These are phyloP conservation scores for Pleurotus pulmonarius DNA, from an alignment of 768 basidiomycete species.

Conservation along the genomic window DNA sequence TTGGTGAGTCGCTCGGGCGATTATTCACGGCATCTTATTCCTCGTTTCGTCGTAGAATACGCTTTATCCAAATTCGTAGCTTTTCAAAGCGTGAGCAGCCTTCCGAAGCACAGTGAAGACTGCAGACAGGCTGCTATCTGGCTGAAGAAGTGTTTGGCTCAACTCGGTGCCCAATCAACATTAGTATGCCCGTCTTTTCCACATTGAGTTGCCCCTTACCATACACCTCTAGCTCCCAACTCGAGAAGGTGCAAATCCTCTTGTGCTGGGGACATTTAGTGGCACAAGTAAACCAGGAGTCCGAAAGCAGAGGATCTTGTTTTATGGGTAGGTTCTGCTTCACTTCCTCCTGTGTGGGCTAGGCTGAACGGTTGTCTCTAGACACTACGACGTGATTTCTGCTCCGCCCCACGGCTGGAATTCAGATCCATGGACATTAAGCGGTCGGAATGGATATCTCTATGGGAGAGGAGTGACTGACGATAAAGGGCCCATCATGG, in stretches of 20 bases:
- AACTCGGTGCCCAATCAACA: conserved; percentile 81
- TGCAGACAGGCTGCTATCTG: conserved; percentile 94
- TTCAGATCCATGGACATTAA: conserved; percentile 78
- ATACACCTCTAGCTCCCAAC: conserved; percentile 59
- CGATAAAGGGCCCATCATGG: conserved; percentile 94
- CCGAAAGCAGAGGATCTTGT: conserved; percentile 72
- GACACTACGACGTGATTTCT: conserved; percentile 96
- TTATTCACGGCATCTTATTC: not conserved
- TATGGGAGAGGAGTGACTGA: conserved; percentile 92
- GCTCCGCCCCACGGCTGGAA: conserved; percentile 75
- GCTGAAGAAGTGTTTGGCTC: conserved; percentile 82
- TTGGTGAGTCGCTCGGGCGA: conserved; percentile 15
- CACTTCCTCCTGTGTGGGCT: not conserved
- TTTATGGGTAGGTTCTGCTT: conserved; percentile 71
- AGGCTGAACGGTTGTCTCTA: conserved; percentile 18
- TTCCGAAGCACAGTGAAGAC: conserved; percentile 67
- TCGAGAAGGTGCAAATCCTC: conserved; percentile 73
- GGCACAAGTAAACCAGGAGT: conserved; percentile 53
- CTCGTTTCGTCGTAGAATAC: conserved; percentile 32
- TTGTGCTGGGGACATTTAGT: conserved; percentile 86
- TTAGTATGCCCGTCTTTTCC: conserved; percentile 45
- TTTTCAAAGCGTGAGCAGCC: conserved; percentile 80
- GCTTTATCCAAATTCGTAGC: conserved; percentile 84
- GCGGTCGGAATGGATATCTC: conserved; percentile 82
- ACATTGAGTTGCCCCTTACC: not conserved